Evolutionary conservation across 2,329 filamentous ascomycete genomes (phyloP), one percentile per base, ranked within the genome.

Genomic region (Aspergillus glaucus): DNA sequence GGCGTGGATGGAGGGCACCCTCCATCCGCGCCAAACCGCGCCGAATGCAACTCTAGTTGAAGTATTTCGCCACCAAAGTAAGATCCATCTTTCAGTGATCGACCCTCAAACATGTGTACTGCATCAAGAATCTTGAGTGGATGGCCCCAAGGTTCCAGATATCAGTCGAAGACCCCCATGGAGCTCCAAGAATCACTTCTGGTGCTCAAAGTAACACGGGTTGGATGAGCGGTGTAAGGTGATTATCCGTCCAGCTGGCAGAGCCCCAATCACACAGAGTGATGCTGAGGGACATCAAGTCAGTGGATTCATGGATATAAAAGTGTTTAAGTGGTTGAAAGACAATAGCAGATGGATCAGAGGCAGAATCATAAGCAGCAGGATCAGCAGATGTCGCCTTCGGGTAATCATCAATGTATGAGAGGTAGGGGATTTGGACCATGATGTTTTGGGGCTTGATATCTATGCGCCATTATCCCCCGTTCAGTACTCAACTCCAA

Each of bases 371-470:
- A 30, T 41, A 43, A n/a, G 10, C 24, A 42, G 42, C 41, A 28
- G 50, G 44, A 24, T 48, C 42, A 46, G 37, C 30, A 52, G 22
- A 41, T 56, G 51, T 39, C n/a, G 3, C 3, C 4, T 17, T 8
- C 14, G 17, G 5, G 5, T 36, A 8, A 43, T 49, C 37, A 7
- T 19, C 8, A 46, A 50, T 55, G 26, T 47, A 22, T 4, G 42
- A 47, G 36, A 48, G 21, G 34, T 55, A 44, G 36, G 54, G 51
- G 47, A 61, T 40, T 36, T 58, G 54, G 15, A 61, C 34, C 46
- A 62, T 54, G 46, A 62, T 57, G 47, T 62, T 62, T 22, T 49
- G 51, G 44, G 59, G 56, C 42, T 61, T 59, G n/a, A 62, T 17
- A 48, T 62, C 59, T 62, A 40, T 48, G 15, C 15, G 12, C 39